A percentile compares a stretch with the other conserved stretches of the same genome.
These are phyloP conservation scores for Eucalyptus cloeziana DNA, from an alignment of 345 rosid genomes.

Conservation along the genomic window DNA sequence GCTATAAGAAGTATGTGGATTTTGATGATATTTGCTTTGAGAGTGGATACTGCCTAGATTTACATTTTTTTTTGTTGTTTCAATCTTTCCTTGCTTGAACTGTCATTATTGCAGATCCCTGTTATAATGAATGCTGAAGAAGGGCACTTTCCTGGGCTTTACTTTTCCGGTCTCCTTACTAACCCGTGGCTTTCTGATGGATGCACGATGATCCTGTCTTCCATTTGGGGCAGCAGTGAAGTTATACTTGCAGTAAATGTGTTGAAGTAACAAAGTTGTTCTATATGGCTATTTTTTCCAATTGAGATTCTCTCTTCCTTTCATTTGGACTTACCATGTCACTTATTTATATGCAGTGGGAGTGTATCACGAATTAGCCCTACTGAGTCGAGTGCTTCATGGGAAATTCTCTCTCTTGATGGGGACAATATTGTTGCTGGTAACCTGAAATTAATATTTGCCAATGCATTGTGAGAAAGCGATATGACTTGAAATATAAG, in stretches of 20 bases:
- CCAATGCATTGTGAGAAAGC: not conserved
- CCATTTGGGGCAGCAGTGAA: slow-evolving; percentile 64
- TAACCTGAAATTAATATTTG: slow-evolving; percentile 12
- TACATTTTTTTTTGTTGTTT: not conserved
- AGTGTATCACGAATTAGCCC: slow-evolving; percentile 61
- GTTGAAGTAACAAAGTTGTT: slow-evolving; percentile 27
- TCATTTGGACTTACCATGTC: not conserved
- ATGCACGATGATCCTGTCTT: slow-evolving; percentile 57
- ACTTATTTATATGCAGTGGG: slow-evolving; percentile 39
- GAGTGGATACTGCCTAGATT: not conserved
- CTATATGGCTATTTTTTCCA: not conserved
- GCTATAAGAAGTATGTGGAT: not conserved
- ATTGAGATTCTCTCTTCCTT: not conserved
- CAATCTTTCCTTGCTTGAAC: not conserved
- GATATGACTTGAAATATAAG: not conserved
- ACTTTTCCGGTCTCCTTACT: slow-evolving; percentile 26
- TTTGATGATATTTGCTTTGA: not conserved
- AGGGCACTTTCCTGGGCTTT: slow-evolving; percentile 86
- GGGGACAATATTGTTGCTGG: slow-evolving; percentile 78
- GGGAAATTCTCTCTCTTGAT: slow-evolving; percentile 59
- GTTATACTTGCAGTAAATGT: slow-evolving; percentile 60
- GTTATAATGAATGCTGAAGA: slow-evolving; percentile 55
- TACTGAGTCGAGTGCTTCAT: slow-evolving; percentile 43
- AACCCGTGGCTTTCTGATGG: slow-evolving; percentile 95
- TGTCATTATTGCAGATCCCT: slow-evolving; percentile 43